Evolutionary conservation across 1,139 yeast genomes (phyloP).

Genomic region (Suhomyces guaymorum): DNA sequence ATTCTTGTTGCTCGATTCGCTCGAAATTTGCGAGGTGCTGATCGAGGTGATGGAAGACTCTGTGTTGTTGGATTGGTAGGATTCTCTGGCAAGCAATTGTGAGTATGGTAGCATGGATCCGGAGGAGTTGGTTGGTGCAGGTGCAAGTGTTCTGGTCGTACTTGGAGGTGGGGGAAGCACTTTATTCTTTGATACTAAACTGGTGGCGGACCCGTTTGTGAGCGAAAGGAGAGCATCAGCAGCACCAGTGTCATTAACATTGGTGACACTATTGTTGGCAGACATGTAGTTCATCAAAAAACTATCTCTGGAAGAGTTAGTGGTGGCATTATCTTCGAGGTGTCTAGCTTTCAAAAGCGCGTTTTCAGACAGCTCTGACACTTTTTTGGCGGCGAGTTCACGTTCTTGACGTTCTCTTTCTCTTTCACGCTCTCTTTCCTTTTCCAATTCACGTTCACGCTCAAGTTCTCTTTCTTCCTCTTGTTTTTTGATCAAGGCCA

Average conservation of each 20-base stretch:
- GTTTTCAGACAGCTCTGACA: background rate
- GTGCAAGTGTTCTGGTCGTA: slow-evolving; percentile 5
- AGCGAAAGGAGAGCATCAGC: slow-evolving; percentile 13
- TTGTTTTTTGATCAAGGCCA: slow-evolving; percentile 25
- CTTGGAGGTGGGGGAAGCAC: slow-evolving; percentile 35
- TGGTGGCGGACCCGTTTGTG: slow-evolving; percentile 19
- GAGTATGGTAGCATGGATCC: slow-evolving; percentile 14
- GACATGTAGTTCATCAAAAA: slow-evolving; percentile 16
- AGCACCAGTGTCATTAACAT: slow-evolving; percentile 5
- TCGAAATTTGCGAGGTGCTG: slow-evolving; percentile 19
- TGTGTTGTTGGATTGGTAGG: slow-evolving; percentile 20
- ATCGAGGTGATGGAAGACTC: slow-evolving; percentile 17
- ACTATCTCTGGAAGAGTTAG: slow-evolving; percentile 15
- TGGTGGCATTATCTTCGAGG: slow-evolving; percentile 5
- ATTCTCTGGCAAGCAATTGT: slow-evolving; percentile 14
- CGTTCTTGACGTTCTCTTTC: slow-evolving; percentile 8
- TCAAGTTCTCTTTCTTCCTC: slow-evolving; percentile 20
- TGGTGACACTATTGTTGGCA: slow-evolving; percentile 12
- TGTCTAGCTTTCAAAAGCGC: background rate
- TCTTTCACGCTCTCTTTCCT: slow-evolving; percentile 12
- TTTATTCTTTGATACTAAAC: slow-evolving; percentile 29
- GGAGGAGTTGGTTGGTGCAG: slow-evolving; percentile 2
- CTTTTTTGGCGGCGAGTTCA: slow-evolving; percentile 3
- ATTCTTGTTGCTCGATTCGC: slow-evolving; percentile 11
- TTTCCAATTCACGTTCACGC: slow-evolving; percentile 14